Evolutionary conservation across 805 yeast genomes (phyloP), one percentile per base, ranked within the genome.

Genomic region (Wickerhamiella occidentalis): DNA sequence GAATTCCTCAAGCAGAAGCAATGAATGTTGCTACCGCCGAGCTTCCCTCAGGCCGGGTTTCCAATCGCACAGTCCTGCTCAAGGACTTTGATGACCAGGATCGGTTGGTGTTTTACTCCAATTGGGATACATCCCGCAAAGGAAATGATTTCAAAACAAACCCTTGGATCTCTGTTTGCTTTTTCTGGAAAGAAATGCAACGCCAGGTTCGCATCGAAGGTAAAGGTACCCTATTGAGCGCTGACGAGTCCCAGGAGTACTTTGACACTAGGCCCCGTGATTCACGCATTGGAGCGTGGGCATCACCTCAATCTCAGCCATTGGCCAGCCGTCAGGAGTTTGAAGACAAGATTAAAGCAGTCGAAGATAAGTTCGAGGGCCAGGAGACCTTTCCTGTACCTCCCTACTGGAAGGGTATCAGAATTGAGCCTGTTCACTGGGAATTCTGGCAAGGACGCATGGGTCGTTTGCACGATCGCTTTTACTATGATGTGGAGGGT

Each of bases 391-490:
- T 92, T 40, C 94, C 94, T 25, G 82, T 94, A 55, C 98, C 98
- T 13, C 88, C 84, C 30, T 81, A 70, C 63, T 92, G 98, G 98
- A 98, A 97, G 49, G 98, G 98, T 0, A 63, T 92, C 45, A 74
- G 95, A 60, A 73, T 92, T 15, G 78, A 82, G 38, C 98, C 98
- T 4, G 68, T 85, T 42, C 95, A 86, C 61, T 75, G 90, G 56
- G 98, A 92, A 68, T 92, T 90, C 62, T 92, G 97, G 96, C 98
- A 92, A 68, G 98, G 98, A 15, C 78, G 98, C 55, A 72, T 75
- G 52, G 81, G 85, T 61, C 76, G 98, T 64, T 70, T 90, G 47
- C 98, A 92, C 64, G 98, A 92, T 65, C 76, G 98, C 57, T 71
- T 88, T 46, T 77, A 80, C 12, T 88, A 74, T 66, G 73, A 75